These are phyloP conservation scores for Echeveria elegans DNA, from an alignment of 164 flowering plant species.

Conservation along the genomic window DNA sequence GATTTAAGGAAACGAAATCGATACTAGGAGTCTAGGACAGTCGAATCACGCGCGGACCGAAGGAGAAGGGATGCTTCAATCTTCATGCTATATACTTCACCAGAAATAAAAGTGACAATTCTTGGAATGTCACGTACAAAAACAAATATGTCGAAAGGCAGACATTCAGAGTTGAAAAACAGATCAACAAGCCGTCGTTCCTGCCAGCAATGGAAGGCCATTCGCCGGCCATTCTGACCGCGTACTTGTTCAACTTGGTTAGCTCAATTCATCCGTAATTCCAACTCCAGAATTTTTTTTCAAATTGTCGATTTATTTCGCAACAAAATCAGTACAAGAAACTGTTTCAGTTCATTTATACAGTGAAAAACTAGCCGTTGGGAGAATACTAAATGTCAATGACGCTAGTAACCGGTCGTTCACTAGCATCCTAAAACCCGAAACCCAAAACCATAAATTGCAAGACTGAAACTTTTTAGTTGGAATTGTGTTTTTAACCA, in stretches of 20 bases:
- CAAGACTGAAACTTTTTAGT: neutral
- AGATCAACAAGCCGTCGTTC: conserved; percentile 32
- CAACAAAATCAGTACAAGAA: neutral
- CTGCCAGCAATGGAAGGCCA: conserved; percentile 50
- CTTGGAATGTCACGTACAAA: conserved; percentile 37
- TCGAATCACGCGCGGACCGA: conserved; percentile 50
- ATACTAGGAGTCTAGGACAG: conserved; percentile 42
- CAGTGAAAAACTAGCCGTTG: neutral
- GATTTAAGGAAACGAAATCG: conserved; percentile 33
- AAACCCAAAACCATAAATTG: neutral
- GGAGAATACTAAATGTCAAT: conserved; percentile 32
- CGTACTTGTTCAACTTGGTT: conserved; percentile 34
- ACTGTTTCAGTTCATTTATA: neutral
- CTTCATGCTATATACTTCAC: conserved; percentile 48
- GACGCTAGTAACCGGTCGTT: conserved; percentile 51
- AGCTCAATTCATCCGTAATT: neutral
- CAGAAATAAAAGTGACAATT: conserved; percentile 10
- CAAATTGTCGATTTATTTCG: neutral
- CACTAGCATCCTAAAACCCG: conserved; percentile 59
- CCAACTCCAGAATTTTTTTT: neutral
- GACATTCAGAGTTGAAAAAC: conserved; percentile 39
- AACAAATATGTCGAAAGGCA: conserved; percentile 48
- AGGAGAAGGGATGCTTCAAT: conserved; percentile 77
- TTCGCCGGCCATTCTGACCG: conserved; percentile 34
- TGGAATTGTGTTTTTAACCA: neutral